Base-by-base conservation (phyloP, 73 alveolate species). In the Paramecium sonneborni region DNA sequence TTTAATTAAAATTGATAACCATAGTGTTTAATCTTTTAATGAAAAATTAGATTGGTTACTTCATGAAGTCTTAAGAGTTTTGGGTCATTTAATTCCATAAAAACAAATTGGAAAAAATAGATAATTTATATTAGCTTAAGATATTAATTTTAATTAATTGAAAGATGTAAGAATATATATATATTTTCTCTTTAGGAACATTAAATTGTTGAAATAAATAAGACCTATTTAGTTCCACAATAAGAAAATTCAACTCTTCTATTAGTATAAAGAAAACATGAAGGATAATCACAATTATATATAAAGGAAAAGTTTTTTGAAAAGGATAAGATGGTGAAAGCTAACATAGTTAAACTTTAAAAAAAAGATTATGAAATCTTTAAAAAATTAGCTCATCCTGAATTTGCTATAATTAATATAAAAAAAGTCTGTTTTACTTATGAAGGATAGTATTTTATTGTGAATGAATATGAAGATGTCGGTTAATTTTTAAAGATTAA, bases 1-100 rank as follows among this genome's bases (percentile, higher is more conserved):
- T 58, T 92, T 85, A 34, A 52, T 38, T 18, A 94, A 94, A 23
- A 94, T 95, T 15, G 97, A 85, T 35, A 93, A 93, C 62, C 86
- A 91, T 34, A 57, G 85, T 3, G 91, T 85, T 30, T n/a, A 5
- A 48, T 48, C 68, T 15, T 48, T 48, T 48, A 18, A 18, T 15
- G 68, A 48, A 48, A 48, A 48, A 18, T 48, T 48, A 10, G 24
- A 48, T 5, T 48, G 68, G 68, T 48, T 48, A 8, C 68, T 48
- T 48, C 24, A 15, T 18, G 68, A 48, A 48, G 68, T 48, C 7
- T 48, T 48, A 5, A 48, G 68, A 48, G 68, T 48, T 12, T 48
- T 48, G 7, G 68, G 68, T 15, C 5, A 3, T 48, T 18, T 2
- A 5, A 48, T 48, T 4, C 30, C 20, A 48, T 12, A 48, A 48